phyloP scores from a whole-genome alignment of 331 rosid species.

The Quercus lobata region DNA sequence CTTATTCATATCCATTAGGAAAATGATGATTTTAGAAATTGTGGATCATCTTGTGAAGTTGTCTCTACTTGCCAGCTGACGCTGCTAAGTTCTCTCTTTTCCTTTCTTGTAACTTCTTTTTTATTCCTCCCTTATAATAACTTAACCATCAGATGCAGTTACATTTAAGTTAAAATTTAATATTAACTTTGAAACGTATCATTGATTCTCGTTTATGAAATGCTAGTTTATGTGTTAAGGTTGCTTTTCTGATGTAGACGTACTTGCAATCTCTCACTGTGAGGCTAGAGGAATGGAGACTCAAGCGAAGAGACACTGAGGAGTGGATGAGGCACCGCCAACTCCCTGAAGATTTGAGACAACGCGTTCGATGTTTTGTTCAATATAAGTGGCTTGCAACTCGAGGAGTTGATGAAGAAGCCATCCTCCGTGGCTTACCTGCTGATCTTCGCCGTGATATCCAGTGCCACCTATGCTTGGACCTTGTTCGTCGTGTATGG shows the following conservation, averaged over 20 bases:
- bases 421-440: slow-evolving; percentile 78
- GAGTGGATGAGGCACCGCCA: slow-evolving; percentile 99
- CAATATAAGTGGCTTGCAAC: slow-evolving; percentile 97
- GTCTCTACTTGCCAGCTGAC: not conserved
- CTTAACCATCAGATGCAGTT: not conserved
- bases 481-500: slow-evolving; percentile 93
- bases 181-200: not conserved
- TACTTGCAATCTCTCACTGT: slow-evolving; percentile 91
- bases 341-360: slow-evolving; percentile 87
- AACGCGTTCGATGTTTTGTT: slow-evolving; percentile 75
- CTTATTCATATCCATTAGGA: not conserved
- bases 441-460: slow-evolving; percentile 98
- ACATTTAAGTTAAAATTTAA: not conserved
- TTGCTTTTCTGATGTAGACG: slow-evolving; percentile 56
- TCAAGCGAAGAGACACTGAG: slow-evolving; percentile 90
- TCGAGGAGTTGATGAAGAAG: slow-evolving; percentile 93
- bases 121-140: not conserved
- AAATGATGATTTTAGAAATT: not conserved
- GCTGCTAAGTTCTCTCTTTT: not conserved
- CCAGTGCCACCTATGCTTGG: slow-evolving; percentile 87
- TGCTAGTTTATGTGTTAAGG: not conserved
- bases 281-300: slow-evolving; percentile 99
- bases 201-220: not conserved
- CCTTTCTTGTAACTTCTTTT: not conserved
- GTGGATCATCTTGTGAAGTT: not conserved